A percentile compares a stretch with the other conserved stretches of the same genome.
Evolutionary conservation across 768 basidiomycete species (phyloP).

Genomic region (Roridomyces roridus): DNA sequence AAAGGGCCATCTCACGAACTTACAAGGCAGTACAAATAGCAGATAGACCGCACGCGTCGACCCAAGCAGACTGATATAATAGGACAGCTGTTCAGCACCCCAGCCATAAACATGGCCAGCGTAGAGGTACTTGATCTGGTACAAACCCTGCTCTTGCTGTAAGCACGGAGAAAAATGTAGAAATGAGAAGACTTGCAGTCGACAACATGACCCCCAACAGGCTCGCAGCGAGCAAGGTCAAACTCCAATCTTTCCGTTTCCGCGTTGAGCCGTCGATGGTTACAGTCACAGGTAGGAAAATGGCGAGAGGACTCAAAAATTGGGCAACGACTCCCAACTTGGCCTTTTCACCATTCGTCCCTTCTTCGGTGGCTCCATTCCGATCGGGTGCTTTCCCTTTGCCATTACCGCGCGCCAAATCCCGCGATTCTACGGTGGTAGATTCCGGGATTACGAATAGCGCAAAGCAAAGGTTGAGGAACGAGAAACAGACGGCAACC

Average conservation of each 20-base stretch:
- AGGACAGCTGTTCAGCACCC: constrained; percentile 76
- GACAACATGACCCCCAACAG: constrained; percentile 70
- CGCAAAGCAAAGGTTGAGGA: constrained; percentile 64
- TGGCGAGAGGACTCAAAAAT: constrained; percentile 61
- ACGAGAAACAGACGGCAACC: constrained; percentile 49
- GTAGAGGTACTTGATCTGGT: constrained; percentile 84
- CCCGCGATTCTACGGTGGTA: constrained; percentile 48
- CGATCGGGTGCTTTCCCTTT: constrained; percentile 22
- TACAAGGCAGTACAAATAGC: constrained; percentile 51
- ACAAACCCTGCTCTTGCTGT: constrained; percentile 59
- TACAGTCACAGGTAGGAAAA: constrained; percentile 67
- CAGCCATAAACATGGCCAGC: constrained; percentile 76
- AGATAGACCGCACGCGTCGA: constrained; percentile 64
- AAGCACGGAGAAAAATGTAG: not conserved
- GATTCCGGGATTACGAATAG: constrained; percentile 77
- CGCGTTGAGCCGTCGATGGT: constrained; percentile 49
- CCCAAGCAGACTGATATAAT: constrained; percentile 76
- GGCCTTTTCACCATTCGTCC: not conserved
- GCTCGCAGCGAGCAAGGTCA: constrained; percentile 71
- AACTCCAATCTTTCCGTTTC: constrained; percentile 76
- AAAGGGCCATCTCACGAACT: constrained; percentile 23
- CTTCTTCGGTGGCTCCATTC: not conserved
- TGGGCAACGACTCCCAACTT: constrained; percentile 40
- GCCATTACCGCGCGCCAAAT: constrained; percentile 31
- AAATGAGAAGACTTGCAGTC: constrained; percentile 48